These are phyloP conservation scores for Phaeoacremonium minimum DNA, from an alignment of 2,329 filamentous ascomycete species.

Conservation along the genomic window DNA sequence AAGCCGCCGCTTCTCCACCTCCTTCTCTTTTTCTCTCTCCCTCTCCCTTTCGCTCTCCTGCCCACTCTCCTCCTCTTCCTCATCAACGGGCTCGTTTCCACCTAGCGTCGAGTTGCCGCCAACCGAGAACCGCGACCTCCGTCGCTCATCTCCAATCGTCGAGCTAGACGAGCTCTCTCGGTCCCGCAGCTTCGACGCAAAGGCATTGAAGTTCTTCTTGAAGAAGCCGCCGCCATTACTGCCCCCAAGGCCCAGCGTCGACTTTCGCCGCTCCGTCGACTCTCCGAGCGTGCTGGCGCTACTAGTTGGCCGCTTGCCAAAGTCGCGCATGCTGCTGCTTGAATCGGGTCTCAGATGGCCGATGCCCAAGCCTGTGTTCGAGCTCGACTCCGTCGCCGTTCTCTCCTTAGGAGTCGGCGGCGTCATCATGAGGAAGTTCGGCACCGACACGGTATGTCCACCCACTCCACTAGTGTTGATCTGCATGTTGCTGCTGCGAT, in stretches of 20 bases:
- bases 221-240: constrained; percentile 5
- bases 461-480: constrained; percentile 10
- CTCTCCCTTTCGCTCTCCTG: constrained; percentile 3
- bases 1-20: not conserved
- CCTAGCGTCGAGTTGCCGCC: constrained; percentile 1
- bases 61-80: constrained; percentile 13
- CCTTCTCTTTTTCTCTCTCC: not conserved
- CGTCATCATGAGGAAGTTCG: constrained; percentile 41
- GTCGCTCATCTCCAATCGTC: constrained; percentile 12
- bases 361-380: constrained; percentile 11
- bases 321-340: constrained; percentile 15
- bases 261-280: constrained; percentile 9
- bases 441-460: constrained; percentile 20
- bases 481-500: constrained; percentile 18
- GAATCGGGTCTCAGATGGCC: constrained; percentile 15
- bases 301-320: constrained; percentile 10
- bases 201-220: constrained; percentile 16
- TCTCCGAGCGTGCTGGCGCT: constrained; percentile 7
- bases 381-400: constrained; percentile 7
- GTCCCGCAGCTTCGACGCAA: constrained; percentile 15
- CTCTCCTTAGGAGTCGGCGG: constrained; percentile 34
- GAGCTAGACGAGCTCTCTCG: constrained; percentile 1
- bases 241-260: constrained; percentile 11
- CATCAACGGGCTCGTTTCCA: constrained; percentile 13
- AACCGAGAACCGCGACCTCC: constrained; percentile 9